Evolutionary conservation across 139 green algal genomes (phyloP).

Genomic region (Microglena sp.): DNA sequence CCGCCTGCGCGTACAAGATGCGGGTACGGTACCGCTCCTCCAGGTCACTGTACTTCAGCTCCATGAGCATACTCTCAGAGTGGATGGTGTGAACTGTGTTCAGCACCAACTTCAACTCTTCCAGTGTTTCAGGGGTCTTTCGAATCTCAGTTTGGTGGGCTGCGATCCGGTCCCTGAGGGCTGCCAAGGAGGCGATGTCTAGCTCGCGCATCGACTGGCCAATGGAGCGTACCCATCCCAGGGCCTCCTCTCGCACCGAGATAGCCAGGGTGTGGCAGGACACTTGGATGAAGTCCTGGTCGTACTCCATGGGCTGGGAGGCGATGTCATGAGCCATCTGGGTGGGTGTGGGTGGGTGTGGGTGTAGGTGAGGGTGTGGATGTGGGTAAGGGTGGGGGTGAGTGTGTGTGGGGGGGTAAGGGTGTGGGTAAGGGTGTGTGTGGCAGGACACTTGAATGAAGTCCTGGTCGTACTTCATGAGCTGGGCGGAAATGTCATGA

Average conservation of each 20-base stretch:
- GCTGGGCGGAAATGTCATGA: conserved; percentile 21
- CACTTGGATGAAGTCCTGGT: conserved; percentile 64
- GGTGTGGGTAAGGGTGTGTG: no score
- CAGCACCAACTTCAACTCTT: conserved; percentile 64
- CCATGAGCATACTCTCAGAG: conserved; percentile 53
- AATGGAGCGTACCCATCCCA: conserved; percentile 60
- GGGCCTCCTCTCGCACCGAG: conserved; percentile 59
- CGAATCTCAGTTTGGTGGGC: not conserved
- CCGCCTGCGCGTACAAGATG: conserved; percentile 40
- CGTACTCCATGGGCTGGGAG: conserved; percentile 37
- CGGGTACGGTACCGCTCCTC: conserved; percentile 73
- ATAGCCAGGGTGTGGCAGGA: conserved; percentile 43
- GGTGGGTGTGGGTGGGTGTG: not conserved
- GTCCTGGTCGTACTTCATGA: conserved; percentile 50
- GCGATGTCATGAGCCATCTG: conserved; percentile 30
- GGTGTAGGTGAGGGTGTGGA: not conserved
- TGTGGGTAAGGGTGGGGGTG: not conserved
- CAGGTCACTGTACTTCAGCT: conserved; percentile 62
- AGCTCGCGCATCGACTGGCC: conserved; percentile 53
- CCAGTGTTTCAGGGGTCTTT: conserved; percentile 41
- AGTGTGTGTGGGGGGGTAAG: not conserved
- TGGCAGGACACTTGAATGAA: conserved; percentile 59
- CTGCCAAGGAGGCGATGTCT: conserved; percentile 33
- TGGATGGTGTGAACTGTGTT: conserved; percentile 47
- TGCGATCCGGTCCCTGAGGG: conserved; percentile 22